Conservation (phyloP, 179 eudicot species). For the Beta corolliflora region DNA sequence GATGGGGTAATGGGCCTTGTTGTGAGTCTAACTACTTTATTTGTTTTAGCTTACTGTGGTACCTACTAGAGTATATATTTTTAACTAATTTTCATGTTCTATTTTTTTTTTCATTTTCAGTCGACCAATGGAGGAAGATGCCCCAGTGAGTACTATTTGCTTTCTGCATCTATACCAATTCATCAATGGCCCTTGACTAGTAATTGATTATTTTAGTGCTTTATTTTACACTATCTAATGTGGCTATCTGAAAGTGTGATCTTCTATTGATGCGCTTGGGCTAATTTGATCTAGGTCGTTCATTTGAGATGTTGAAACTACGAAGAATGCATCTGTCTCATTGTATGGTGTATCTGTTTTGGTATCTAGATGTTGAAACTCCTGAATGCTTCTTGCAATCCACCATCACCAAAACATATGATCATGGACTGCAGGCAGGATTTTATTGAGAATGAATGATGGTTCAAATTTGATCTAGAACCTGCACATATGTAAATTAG, state of each 20-base stretch:
- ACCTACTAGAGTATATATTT: too few relatives aligned
- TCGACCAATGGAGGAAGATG: slow-evolving; percentile 89
- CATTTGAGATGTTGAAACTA: neutral
- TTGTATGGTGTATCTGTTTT: neutral
- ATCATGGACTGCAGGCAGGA: neutral
- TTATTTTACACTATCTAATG: neutral
- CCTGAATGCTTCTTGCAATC: neutral
- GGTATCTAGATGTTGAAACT: neutral
- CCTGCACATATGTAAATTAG: neutral
- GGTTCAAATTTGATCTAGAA: neutral
- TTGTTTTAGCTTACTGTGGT: neutral
- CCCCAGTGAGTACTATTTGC: slow-evolving; percentile 53
- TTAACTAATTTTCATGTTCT: neutral
- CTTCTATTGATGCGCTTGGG: neutral
- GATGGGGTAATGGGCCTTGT: neutral
- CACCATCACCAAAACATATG: neutral
- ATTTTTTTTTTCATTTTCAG: slow-evolving; percentile 44
- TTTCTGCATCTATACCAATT: neutral
- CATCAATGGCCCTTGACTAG: neutral
- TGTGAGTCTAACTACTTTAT: neutral
- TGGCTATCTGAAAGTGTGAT: neutral
- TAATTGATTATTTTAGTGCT: neutral
- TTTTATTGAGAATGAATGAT: neutral
- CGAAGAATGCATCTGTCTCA: neutral
- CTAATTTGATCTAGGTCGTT: neutral